Evolutionary conservation across 495 filamentous ascomycete species (phyloP).

Genomic region (Lichenothelia convexa): DNA sequence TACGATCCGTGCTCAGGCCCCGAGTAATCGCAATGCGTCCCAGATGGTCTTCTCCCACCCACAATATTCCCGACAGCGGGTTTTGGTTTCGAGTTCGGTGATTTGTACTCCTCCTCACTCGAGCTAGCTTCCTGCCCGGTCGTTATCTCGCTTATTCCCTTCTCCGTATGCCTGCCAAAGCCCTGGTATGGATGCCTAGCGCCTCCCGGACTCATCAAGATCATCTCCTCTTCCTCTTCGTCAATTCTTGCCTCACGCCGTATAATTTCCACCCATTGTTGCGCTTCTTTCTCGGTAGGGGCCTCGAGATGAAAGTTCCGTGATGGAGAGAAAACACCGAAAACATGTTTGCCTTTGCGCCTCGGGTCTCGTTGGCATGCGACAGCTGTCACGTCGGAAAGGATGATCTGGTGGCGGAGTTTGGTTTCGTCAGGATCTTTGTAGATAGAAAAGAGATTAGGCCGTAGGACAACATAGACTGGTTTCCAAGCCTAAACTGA

Average conservation of each 20-base stretch:
- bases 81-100: background rate
- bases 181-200: slow-evolving; percentile 18
- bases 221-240: slow-evolving; percentile 67
- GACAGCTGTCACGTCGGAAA: slow-evolving; percentile 82
- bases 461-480: slow-evolving; percentile 76
- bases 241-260: slow-evolving; percentile 61
- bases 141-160: slow-evolving; percentile 5
- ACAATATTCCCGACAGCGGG: background rate
- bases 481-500: slow-evolving; percentile 58
- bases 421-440: slow-evolving; percentile 78
- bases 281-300: slow-evolving; percentile 48
- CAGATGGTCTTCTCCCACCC: background rate
- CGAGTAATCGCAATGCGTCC: slow-evolving; percentile 48
- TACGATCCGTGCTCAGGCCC: slow-evolving; percentile 74
- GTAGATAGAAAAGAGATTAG: slow-evolving; percentile 89
- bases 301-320: slow-evolving; percentile 85
- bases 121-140: slow-evolving; percentile 38
- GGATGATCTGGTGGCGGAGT: slow-evolving; percentile 66
- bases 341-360: slow-evolving; percentile 59
- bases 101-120: slow-evolving; percentile 32
- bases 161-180: slow-evolving; percentile 21
- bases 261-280: slow-evolving; percentile 76
- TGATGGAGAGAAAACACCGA: slow-evolving; percentile 82
- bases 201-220: slow-evolving; percentile 40
- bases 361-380: slow-evolving; percentile 76